Evolutionary conservation across 352 stramenopile genomes (phyloP).

Genomic region (Phytophthora capsici): DNA sequence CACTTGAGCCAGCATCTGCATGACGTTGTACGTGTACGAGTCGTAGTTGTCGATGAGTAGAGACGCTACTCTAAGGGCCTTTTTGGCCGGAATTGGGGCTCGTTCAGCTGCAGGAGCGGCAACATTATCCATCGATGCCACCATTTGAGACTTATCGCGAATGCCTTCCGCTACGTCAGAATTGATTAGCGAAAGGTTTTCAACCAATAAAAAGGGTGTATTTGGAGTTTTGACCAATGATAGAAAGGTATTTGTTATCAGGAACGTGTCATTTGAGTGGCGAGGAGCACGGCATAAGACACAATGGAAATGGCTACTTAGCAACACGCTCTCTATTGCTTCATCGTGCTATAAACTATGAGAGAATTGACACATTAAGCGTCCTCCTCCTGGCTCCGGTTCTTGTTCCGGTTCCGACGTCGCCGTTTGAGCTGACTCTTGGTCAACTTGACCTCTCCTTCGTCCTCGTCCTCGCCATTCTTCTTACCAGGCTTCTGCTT

Average conservation of each 20-base stretch:
- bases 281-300: constrained; percentile 10
- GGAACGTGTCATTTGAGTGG: constrained; percentile 44
- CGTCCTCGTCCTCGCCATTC: constrained; percentile 20
- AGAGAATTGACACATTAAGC: constrained; percentile 18
- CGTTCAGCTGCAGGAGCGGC: not conserved
- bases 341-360: constrained; percentile 24
- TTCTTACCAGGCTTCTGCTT: constrained; percentile 45
- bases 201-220: constrained; percentile 19
- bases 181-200: constrained; percentile 16
- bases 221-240: constrained; percentile 22
- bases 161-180: constrained; percentile 19
- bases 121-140: constrained; percentile 40
- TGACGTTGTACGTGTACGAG: constrained; percentile 98
- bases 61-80: constrained; percentile 48
- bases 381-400: constrained; percentile 18
- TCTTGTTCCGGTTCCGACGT: constrained; percentile 53
- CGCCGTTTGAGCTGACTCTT: constrained; percentile 49
- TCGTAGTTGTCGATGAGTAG: constrained; percentile 99
- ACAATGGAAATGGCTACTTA: not conserved
- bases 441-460: constrained; percentile 30
- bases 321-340: no score
- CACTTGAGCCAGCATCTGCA: constrained; percentile 94
- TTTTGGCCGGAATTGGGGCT: constrained; percentile 13
- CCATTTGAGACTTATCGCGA: constrained; percentile 25
- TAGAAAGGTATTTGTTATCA: constrained; percentile 8